Evolutionary conservation across 139 green algal genomes (phyloP).

Genomic region (Zygnema cylindricum): DNA sequence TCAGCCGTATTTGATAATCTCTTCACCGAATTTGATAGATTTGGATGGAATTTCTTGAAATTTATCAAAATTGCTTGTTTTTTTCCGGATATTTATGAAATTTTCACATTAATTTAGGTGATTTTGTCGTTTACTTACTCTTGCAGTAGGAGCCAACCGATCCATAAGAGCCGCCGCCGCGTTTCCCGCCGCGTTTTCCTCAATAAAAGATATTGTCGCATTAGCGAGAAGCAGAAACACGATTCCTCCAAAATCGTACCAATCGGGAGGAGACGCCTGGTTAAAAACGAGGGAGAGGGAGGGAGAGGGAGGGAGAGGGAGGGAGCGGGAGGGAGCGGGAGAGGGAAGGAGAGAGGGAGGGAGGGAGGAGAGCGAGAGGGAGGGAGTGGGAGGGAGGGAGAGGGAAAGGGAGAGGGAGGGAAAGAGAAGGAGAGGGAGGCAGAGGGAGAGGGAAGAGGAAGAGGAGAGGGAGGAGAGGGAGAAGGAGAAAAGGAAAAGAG

Average conservation of each 20-base stretch:
- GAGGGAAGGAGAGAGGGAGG: not conserved
- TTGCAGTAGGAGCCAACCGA: constrained; percentile 17
- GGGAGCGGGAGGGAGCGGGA: not conserved
- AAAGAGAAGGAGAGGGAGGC: not conserved
- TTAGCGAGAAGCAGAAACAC: constrained; percentile 70
- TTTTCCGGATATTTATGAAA: no score
- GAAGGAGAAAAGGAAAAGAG: not conserved
- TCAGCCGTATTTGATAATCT: no score
- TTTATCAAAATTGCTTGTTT: no score
- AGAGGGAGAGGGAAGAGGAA: not conserved
- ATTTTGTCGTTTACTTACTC: not conserved
- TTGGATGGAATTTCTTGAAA: no score
- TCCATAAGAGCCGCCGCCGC: constrained; percentile 47
- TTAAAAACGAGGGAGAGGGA: not conserved
- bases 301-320: not conserved
- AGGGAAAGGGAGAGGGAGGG: not conserved
- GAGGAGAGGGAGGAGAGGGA: not conserved
- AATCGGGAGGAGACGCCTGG: constrained; percentile 45
- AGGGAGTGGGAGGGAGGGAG: not conserved
- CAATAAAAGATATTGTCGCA: constrained; percentile 69
- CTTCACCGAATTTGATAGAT: no score
- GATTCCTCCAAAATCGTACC: constrained; percentile 58
- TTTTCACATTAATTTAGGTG: no score
- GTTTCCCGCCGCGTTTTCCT: constrained; percentile 33
- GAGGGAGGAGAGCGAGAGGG: not conserved